Base-by-base conservation (phyloP, 1,284 basidiomycete genomes). In the Ceratobasidium sp. region DNA sequence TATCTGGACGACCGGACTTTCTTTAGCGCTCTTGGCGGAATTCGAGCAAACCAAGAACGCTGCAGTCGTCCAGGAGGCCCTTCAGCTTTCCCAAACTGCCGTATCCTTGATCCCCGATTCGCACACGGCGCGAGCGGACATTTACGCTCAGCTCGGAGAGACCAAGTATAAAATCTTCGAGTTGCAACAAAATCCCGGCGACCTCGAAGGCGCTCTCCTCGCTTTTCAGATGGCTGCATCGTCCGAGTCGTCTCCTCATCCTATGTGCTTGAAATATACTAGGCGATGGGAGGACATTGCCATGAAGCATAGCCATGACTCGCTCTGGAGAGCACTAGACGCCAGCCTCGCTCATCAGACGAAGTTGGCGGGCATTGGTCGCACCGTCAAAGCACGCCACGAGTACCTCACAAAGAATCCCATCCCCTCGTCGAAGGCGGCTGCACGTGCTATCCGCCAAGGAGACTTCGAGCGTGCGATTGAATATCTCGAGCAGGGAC, bases 401-500 rank as follows among this genome's bases (percentile, higher is more conserved):
- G 65, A 53, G 22, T 67, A 67, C 22, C 50, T 73, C 15, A 45
- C 71, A 24, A 62, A 73, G 31, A 50, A 73, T 29, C 54, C 57
- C 4, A 48, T 59, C 9, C 60, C 64, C 0, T 59, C 75, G 9
- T 73, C 41, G 31, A 57, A 63, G n/a, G 71, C 75, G 8, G 75
- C 71, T 1, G 71, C 75, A 1, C 50, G n/a, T 8, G 71, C 75
- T 8, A 66, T 76, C n/a, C 44, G 36, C 4, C 48, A 54, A 48
- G 75, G 71, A 0, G 53, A 65, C 27, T 36, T 65, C 19, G 48
- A 76, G 36, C 27, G 41, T 4, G 75, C 75, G 8, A 62, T 76
- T 15, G 75, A 76, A 54, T 47, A 65, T 48, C 57, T 73, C 8
- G 71, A 76, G 45, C 57, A 64, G 2, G 75, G 75, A 2, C 64